Base-by-base conservation (phyloP, 179 eudicot genomes). In the Gypsophila paniculata region DNA sequence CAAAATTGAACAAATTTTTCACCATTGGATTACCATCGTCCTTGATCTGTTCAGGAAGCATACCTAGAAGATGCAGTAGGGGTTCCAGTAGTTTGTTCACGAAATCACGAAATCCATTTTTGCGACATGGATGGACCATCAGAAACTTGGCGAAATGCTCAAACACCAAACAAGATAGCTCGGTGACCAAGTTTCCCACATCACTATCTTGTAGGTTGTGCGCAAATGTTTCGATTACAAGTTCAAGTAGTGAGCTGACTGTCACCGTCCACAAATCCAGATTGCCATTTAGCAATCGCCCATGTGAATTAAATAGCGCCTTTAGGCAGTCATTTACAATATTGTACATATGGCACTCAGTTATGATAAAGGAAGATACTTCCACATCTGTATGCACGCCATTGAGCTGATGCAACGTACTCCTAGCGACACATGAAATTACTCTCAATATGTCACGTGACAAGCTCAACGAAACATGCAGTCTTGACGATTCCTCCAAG, bases 61-160 rank as follows among this genome's bases (percentile, higher is more conserved):
- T 62, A 74, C 83, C 80, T 66, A 85, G 74, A 75, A 92, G 74
- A 72, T 77, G 82, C 85, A 95, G 69, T 66, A 90, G 70, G 52
- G 89, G 93, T 74, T 87, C 93, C 25, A 95, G 88, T 74, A 95
- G 90, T 77, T 83, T 86, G 78, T 90, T 90, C 26, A 92, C 82
- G 75, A 95, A 90, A 75, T 86, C 86, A 72, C 75, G 89, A 76
- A 90, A 95, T 49, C 90, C 93, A 82, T 73, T 83, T 80, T 90
- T 92, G 52, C 85, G 88, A 74, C 82, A 78, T 22, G 93, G 94
- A 75, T 92, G 96, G 72, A 87, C 73, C 76, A 75, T 88, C 81
- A 95, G 72, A 73, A 90, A 95, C 80, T 82, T 88, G 61, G 89
- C 75, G 74, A 95, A 95, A 44, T 94, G 93, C 81, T 91, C 89